Evolutionary conservation across 192 early-diverging fungal genomes (phyloP), one percentile per base, ranked within the genome.

Genomic region (Entrophospora sp.): DNA sequence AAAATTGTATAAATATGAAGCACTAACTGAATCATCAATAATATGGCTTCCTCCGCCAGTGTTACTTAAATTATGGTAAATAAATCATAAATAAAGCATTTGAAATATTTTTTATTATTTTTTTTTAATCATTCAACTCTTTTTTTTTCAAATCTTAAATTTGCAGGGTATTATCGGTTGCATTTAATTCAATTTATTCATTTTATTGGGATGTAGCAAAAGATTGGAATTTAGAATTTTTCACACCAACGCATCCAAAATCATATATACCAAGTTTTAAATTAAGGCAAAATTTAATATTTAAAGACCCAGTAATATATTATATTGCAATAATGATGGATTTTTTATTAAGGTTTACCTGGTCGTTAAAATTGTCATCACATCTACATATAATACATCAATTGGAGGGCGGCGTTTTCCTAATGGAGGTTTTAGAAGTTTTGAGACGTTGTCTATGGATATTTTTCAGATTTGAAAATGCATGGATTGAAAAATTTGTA

Each of bases 181-280:
- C 87, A 25, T 73, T 96, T 58, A 96, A 97, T 75, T 93, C 95
- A 31, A 77, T 93, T 14, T 98, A 89, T 74, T 94, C 91, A 5
- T 86, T 94, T 42, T 95, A 94, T 73, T 99, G 95, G 97, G 95
- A 98, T 77, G 80, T 97, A 28, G 83, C 80, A 16, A 86, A 92
- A 70, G 95, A 96, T 73, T 98, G 94, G 94, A 81, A 86, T 30
- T 67, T 97, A 34, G 38, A 60, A 64, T 69, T 79, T 60, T 55
- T 49, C 75, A 40, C 66, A 64, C 64, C 51, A 40, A 43, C 22
- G 3, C 27, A 10, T 28, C 40, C 52, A 36, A 18, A 32, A 46
- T 28, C 18, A 30, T 51, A 71, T 68, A 42, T 64, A 18, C 62
- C 62, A 62, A 77, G 67, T 22, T 61, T 76, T 9, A 69, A 88